Conservation (phyloP, 1,139 yeast species). For the Sugiyamaella castrensis region DNA sequence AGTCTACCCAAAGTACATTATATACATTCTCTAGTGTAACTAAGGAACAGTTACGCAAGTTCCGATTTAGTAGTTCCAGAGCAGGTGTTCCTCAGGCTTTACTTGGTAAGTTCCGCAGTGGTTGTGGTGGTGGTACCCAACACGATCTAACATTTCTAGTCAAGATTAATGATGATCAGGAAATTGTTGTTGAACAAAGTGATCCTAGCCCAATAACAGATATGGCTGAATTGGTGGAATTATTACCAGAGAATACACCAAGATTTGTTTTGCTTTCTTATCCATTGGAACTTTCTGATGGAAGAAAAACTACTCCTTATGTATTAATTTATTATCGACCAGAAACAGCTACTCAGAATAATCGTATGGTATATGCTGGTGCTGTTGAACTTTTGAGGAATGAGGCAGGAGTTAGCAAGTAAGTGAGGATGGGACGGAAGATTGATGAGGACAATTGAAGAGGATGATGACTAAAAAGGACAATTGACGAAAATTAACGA, state of each 20-base stretch:
- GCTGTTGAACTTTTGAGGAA: constrained; percentile 77
- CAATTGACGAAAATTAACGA: too few relatives aligned
- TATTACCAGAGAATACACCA: constrained; percentile 79
- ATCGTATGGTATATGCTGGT: constrained; percentile 85
- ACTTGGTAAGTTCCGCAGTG: constrained; percentile 45
- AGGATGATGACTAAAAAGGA: not conserved
- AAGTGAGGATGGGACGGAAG: constrained; percentile 38
- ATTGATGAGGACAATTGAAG: not conserved
- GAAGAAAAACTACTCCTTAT: constrained; percentile 69
- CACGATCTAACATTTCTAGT: constrained; percentile 12
- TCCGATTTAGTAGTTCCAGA: constrained; percentile 69
- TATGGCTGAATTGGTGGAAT: constrained; percentile 63
- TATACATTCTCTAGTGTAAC: constrained; percentile 70
- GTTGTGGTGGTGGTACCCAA: not conserved
- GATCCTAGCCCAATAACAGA: constrained; percentile 25
- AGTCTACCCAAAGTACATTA: constrained; percentile 32
- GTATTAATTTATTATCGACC: constrained; percentile 85
- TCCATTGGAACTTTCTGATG: constrained; percentile 66
- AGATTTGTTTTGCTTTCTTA: constrained; percentile 74
- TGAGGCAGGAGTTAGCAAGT: constrained; percentile 72
- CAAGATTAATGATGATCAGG: constrained; percentile 25
- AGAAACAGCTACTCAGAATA: constrained; percentile 72
- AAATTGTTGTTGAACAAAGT: constrained; percentile 25
- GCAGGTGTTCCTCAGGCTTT: constrained; percentile 61
- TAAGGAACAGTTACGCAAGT: constrained; percentile 58